Evolutionary conservation across 2,329 filamentous ascomycete species (phyloP).

Genomic region (Fusarium subglutinans): DNA sequence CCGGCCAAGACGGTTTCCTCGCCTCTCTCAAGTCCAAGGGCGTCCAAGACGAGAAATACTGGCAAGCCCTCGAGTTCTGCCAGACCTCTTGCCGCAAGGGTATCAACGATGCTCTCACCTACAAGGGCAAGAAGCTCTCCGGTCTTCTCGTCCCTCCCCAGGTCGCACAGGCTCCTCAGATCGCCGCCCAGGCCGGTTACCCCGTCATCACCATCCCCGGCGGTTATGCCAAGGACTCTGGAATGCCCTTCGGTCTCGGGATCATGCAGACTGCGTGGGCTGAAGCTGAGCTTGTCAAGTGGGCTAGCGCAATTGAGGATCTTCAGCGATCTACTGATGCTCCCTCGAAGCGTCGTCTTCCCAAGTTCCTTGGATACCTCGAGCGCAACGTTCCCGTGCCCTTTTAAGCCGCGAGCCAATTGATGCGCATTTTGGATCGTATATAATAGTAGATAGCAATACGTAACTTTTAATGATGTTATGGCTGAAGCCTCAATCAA

Average conservation of each 20-base stretch:
- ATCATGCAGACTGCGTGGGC: conserved; percentile 69
- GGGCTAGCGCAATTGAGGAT: conserved; percentile 71
- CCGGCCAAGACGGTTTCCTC: conserved; percentile 77
- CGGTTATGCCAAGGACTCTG: conserved; percentile 61
- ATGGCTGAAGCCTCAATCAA: background rate
- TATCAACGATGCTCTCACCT: conserved; percentile 72
- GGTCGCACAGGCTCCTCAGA: conserved; percentile 73
- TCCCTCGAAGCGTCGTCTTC: conserved; percentile 57
- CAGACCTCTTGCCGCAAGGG: conserved; percentile 69
- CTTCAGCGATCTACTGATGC: conserved; percentile 56
- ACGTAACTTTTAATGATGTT: background rate
- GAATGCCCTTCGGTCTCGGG: conserved; percentile 70
- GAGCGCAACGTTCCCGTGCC: conserved; percentile 55
- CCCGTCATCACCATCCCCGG: conserved; percentile 76
- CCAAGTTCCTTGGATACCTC: conserved; percentile 63
- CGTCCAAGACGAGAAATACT: conserved; percentile 71
- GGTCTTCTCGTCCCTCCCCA: conserved; percentile 75
- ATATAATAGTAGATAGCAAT: background rate
- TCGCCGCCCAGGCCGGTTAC: conserved; percentile 80
- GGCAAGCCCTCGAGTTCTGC: conserved; percentile 71
- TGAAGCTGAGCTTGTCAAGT: conserved; percentile 66
- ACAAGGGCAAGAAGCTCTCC: conserved; percentile 59
- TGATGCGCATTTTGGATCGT: background rate
- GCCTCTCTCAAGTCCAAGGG: conserved; percentile 70
- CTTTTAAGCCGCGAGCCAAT: conserved; percentile 15